Conservation (phyloP, 805 yeast species). For the Saturnispora bothae region DNA sequence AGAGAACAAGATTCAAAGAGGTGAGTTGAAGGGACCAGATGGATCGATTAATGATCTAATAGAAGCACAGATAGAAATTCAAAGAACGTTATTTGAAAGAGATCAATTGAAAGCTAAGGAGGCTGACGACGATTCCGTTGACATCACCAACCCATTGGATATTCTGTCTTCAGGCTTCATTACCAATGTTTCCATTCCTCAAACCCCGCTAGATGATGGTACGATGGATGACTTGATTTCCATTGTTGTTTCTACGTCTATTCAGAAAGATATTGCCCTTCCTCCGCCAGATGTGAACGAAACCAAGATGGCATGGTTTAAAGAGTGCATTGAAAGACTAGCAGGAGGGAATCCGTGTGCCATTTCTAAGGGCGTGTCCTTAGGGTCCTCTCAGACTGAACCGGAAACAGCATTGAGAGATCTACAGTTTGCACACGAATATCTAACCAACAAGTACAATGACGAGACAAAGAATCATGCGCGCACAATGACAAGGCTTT, state of each 20-base stretch:
- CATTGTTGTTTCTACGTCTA: slow-evolving; percentile 37
- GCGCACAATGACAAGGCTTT: slow-evolving; percentile 40
- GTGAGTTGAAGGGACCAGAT: too few species aligned
- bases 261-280: slow-evolving; percentile 30
- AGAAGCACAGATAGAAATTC: slow-evolving; percentile 9
- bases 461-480: slow-evolving; percentile 49
- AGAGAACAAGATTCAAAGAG: too few species aligned
- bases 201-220: slow-evolving; percentile 3
- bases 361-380: neutral
- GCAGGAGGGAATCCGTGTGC: neutral
- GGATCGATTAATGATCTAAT: too few species aligned
- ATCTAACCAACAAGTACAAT: slow-evolving; percentile 56
- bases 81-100: slow-evolving; percentile 13
- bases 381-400: neutral
- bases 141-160: neutral
- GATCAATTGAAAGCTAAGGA: too few species aligned
- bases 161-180: neutral
- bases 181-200: neutral
- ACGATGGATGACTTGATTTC: slow-evolving; percentile 36
- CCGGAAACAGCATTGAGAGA: slow-evolving; percentile 46
- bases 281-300: slow-evolving; percentile 24
- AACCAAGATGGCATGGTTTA: slow-evolving; percentile 24
- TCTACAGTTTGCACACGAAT: slow-evolving; percentile 60
- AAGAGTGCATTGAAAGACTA: slow-evolving; percentile 19
- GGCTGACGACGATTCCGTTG: neutral